A percentile compares a stretch with the other conserved stretches of the same genome.
Evolutionary conservation across 2,329 filamentous ascomycete species (phyloP).

Genomic region (Huntiella omanensis): DNA sequence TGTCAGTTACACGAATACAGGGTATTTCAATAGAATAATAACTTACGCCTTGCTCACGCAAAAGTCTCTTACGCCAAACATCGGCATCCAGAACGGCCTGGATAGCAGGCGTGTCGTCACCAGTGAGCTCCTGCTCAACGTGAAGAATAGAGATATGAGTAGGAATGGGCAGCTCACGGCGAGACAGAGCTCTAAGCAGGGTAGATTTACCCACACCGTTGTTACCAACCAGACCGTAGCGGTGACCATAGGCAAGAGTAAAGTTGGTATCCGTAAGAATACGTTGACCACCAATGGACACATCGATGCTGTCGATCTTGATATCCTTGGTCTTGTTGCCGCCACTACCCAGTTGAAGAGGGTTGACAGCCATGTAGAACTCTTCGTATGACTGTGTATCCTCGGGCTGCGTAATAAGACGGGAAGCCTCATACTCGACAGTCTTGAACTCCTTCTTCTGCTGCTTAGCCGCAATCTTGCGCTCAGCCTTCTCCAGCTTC

Average conservation of each 20-base stretch:
- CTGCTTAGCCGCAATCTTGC: constrained; percentile 95
- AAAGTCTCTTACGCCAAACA: constrained; percentile 91
- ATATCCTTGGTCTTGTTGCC: constrained; percentile 93
- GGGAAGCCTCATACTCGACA: constrained; percentile 91
- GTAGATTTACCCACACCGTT: constrained; percentile 98
- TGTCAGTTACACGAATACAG: background rate
- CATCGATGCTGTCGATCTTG: constrained; percentile 91
- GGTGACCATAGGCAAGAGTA: constrained; percentile 76
- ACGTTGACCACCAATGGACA: constrained; percentile 72
- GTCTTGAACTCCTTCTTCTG: constrained; percentile 97
- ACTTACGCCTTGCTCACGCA: constrained; percentile 68
- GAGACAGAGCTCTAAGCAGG: constrained; percentile 75
- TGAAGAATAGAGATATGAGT: constrained; percentile 97
- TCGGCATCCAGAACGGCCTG: constrained; percentile 95
- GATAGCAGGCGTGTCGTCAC: constrained; percentile 84
- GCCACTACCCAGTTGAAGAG: constrained; percentile 63
- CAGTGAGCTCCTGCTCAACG: constrained; percentile 92
- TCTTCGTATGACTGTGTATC: constrained; percentile 88
- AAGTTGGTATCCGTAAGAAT: constrained; percentile 83
- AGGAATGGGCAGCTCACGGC: constrained; percentile 84
- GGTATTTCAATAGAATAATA: background rate
- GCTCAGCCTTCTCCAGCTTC: constrained; percentile 97
- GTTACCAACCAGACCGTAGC: constrained; percentile 94
- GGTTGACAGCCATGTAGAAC: constrained; percentile 99
- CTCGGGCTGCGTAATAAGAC: constrained; percentile 65